These are phyloP conservation scores for Dactylis glomerata DNA, from an alignment of 176 grass and related monocot species.

Conservation along the genomic window DNA sequence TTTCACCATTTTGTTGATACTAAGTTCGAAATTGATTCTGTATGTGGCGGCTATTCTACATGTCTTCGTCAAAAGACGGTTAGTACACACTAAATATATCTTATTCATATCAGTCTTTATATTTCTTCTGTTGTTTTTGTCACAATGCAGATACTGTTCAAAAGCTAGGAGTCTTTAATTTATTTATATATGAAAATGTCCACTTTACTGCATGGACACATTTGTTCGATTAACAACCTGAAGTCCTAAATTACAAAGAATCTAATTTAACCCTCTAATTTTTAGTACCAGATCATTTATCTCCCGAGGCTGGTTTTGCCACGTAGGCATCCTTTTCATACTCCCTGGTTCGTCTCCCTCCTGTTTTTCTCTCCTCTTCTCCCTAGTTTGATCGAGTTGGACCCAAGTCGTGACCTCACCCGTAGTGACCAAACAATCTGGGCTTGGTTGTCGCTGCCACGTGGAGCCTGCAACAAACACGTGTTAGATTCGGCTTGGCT, in stretches of 20 bases:
- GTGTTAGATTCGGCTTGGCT: background rate
- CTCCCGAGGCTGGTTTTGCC: background rate
- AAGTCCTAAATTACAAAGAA: background rate
- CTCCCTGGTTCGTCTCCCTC: background rate
- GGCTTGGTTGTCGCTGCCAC: background rate
- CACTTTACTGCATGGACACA: background rate
- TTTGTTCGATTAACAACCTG: background rate
- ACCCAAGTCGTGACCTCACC: background rate
- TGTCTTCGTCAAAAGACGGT: constrained; percentile 83
- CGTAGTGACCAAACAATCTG: background rate
- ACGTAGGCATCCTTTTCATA: background rate
- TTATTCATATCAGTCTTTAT: background rate
- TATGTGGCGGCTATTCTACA: constrained; percentile 66
- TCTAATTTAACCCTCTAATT: background rate
- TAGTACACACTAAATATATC: constrained; percentile 17
- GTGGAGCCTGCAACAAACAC: background rate
- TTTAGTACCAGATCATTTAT: constrained; percentile 6
- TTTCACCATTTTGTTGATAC: constrained; percentile 63
- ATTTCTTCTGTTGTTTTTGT: background rate
- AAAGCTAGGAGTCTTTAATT: background rate
- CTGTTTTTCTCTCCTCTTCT: background rate
- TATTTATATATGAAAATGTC: constrained; percentile 3
- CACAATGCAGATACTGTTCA: background rate
- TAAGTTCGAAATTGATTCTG: constrained; percentile 66
- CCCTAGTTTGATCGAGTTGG: background rate